Evolutionary conservation across 164 flowering plant species (phyloP).

Genomic region (Euptelea pleiosperma): DNA sequence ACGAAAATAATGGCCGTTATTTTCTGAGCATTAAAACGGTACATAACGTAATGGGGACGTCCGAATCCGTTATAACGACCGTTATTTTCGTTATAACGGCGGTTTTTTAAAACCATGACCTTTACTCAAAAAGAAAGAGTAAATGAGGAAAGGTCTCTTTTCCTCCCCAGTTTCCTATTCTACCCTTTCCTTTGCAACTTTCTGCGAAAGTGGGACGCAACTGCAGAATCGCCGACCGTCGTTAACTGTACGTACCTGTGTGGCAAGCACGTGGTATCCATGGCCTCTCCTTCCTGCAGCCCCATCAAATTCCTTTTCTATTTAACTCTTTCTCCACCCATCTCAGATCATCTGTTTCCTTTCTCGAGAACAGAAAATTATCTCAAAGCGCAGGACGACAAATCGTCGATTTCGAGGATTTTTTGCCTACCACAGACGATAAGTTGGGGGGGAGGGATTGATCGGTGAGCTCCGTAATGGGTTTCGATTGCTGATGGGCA

Average conservation of each 20-base stretch:
- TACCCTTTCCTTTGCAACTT: not conserved
- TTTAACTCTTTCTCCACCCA: not conserved
- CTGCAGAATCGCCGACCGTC: slow-evolving; percentile 7
- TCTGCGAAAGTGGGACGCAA: not conserved
- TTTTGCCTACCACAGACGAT: slow-evolving; percentile 29
- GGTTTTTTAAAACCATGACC: no score
- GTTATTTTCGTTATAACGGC: no score
- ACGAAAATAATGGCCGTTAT: no score
- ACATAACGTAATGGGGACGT: no score
- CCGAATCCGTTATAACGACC: no score
- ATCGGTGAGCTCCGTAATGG: slow-evolving; percentile 38
- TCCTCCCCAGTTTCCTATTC: no score
- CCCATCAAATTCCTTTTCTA: not conserved
- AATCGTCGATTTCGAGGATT: slow-evolving; percentile 26
- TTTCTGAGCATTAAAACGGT: no score
- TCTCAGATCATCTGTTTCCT: not conserved
- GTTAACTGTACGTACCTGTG: no score
- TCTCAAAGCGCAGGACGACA: slow-evolving; percentile 14
- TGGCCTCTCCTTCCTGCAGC: not conserved
- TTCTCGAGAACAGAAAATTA: no score
- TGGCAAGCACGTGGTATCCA: slow-evolving; percentile 1
- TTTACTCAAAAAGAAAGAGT: no score
- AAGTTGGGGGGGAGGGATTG: slow-evolving; percentile 33
- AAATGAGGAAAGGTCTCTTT: no score
- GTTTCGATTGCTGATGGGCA: slow-evolving; percentile 33